These are phyloP conservation scores for Cudoniella acicularis DNA, from an alignment of 495 filamentous ascomycete species.

Conservation along the genomic window DNA sequence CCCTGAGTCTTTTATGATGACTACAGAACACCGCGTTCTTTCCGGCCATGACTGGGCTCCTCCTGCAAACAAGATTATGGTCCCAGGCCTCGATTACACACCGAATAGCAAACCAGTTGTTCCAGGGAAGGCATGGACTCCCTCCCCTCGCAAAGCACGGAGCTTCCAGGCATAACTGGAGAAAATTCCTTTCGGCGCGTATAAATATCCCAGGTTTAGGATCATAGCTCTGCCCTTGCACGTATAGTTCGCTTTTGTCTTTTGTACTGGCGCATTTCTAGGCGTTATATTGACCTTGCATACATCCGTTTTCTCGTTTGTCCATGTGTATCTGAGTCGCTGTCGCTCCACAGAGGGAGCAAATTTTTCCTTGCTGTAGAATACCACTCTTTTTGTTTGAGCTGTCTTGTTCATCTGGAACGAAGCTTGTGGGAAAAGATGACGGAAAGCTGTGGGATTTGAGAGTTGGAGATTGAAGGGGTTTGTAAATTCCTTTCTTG, in stretches of 20 bases:
- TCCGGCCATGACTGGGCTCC: background rate
- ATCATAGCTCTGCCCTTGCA: background rate
- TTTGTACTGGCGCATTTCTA: background rate
- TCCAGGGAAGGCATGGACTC: background rate
- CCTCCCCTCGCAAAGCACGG: background rate
- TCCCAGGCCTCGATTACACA: constrained; percentile 17
- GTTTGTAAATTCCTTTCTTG: background rate
- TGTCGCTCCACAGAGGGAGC: background rate
- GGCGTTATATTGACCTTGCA: background rate
- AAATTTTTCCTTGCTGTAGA: constrained; percentile 1
- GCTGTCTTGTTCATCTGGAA: background rate
- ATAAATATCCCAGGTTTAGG: background rate
- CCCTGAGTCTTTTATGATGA: too few relatives aligned
- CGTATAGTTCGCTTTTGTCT: background rate
- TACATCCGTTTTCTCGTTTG: background rate
- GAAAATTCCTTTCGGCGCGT: background rate
- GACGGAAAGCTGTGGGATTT: background rate
- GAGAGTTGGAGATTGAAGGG: background rate
- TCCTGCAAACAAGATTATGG: constrained; percentile 1
- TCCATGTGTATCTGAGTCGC: background rate
- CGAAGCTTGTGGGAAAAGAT: background rate
- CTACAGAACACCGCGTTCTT: constrained; percentile 6
- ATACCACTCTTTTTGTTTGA: background rate
- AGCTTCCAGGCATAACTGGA: background rate
- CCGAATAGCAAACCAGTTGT: background rate